A percentile compares a stretch with the other conserved stretches of the same genome.
Evolutionary conservation across 2,329 filamentous ascomycete genomes (phyloP).

Genomic region (Ophiostoma fasciatum): DNA sequence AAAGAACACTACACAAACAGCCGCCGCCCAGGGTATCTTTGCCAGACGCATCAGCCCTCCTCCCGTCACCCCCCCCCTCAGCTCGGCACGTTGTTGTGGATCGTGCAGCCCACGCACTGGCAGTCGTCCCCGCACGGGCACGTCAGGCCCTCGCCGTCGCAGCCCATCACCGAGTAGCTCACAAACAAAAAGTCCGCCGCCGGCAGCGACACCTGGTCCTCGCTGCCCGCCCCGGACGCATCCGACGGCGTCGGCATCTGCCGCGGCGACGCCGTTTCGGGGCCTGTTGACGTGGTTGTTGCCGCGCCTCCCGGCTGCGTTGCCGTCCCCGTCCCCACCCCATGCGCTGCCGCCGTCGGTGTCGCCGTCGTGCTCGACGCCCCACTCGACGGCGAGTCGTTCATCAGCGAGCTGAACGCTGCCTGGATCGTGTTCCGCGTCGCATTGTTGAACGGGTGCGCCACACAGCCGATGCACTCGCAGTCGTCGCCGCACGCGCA

Average conservation of each 20-base stretch:
- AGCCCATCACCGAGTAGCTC: constrained; percentile 14
- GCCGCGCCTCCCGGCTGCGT: background rate
- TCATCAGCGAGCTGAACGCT: constrained; percentile 9
- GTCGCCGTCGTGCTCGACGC: background rate
- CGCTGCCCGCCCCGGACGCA: constrained; percentile 27
- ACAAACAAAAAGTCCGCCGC: constrained; percentile 46
- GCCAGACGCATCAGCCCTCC: too few relatives aligned
- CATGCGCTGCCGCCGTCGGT: background rate
- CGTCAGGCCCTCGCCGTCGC: constrained; percentile 13
- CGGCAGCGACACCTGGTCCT: constrained; percentile 34
- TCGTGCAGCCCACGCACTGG: constrained; percentile 53
- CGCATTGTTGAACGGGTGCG: constrained; percentile 13
- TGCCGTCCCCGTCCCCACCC: background rate
- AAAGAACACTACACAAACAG: too few relatives aligned
- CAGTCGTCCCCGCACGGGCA: constrained; percentile 53
- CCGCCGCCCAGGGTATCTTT: background rate
- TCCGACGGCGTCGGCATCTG: constrained; percentile 33
- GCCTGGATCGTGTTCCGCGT: constrained; percentile 12
- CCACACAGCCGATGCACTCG: constrained; percentile 14
- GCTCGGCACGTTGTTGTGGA: constrained; percentile 33
- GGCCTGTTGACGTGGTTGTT: background rate
- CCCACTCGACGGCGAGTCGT: constrained; percentile 3
- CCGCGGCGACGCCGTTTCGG: constrained; percentile 15
- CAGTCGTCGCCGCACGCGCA: constrained; percentile 14
- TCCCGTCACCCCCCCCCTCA: background rate